A percentile compares a stretch with the other conserved stretches of the same genome.
These are phyloP conservation scores for Diaporthe aspalathi DNA, from an alignment of 2,329 filamentous ascomycete genomes.

Conservation along the genomic window DNA sequence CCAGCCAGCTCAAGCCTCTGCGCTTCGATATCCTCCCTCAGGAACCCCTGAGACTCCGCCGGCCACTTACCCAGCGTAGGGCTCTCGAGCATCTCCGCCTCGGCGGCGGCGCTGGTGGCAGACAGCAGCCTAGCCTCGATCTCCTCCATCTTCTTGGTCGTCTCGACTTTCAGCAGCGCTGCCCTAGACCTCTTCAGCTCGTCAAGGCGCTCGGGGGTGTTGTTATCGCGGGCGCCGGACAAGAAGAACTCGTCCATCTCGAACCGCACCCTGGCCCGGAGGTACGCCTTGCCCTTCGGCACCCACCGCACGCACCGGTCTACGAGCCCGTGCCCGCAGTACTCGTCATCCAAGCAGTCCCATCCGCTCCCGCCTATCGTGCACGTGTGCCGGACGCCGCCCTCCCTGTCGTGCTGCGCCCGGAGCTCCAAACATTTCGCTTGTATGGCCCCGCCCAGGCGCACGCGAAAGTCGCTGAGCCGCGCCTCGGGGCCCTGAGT, in stretches of 20 bases:
- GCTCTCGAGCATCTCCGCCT: conserved; percentile 32
- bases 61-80: conserved; percentile 33
- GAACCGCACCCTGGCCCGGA: not conserved
- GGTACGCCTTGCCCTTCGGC: not conserved
- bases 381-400: conserved; percentile 31
- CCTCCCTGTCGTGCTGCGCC: not conserved
- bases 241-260: conserved; percentile 29
- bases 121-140: not conserved
- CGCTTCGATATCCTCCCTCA: conserved; percentile 8
- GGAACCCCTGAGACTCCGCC: not conserved
- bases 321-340: conserved; percentile 34
- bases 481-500: not conserved
- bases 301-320: conserved; percentile 30
- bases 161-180: conserved; percentile 9
- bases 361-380: not conserved
- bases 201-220: not conserved
- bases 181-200: conserved; percentile 12
- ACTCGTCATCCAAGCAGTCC: conserved; percentile 28
- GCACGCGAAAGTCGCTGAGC: not conserved
- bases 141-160: not conserved
- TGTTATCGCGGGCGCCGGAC: not conserved
- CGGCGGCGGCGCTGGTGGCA: not conserved
- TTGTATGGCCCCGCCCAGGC: not conserved
- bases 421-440: not conserved
- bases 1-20: conserved; percentile 12